Percentiles rank a stretch among this genome's conserved stretches.
Evolutionary conservation across 2,329 filamentous ascomycete species (phyloP).

Genomic region (Lecanicillium sp.): DNA sequence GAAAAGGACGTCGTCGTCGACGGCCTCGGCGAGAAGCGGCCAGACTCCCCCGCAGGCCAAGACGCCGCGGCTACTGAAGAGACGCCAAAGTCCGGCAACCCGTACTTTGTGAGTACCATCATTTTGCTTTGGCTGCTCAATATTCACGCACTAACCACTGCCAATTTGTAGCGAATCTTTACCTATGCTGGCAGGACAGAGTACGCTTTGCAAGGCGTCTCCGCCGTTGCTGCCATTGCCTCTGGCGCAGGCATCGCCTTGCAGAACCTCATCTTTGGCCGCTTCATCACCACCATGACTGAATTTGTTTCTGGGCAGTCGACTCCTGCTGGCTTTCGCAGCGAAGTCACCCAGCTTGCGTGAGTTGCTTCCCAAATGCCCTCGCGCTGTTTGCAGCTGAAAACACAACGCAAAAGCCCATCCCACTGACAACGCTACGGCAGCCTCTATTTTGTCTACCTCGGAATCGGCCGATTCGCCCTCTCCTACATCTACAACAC

Average conservation of each 20-base stretch:
- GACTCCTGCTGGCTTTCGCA: slow-evolving; percentile 19
- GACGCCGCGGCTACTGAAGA: too few relatives aligned
- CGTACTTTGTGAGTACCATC: too few relatives aligned
- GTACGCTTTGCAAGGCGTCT: slow-evolving; percentile 10
- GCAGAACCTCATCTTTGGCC: slow-evolving; percentile 30
- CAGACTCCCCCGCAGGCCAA: too few relatives aligned
- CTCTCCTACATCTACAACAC: slow-evolving; percentile 39
- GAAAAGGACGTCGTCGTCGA: too few relatives aligned
- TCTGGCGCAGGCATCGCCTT: slow-evolving; percentile 29
- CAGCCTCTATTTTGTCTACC: slow-evolving; percentile 50
- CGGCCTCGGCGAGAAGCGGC: too few relatives aligned
- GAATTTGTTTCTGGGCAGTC: slow-evolving; percentile 21
- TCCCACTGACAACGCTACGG: neutral
- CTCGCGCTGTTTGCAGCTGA: too few relatives aligned
- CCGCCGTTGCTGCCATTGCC: slow-evolving; percentile 23
- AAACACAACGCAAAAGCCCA: too few relatives aligned
- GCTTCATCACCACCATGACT: slow-evolving; percentile 27
- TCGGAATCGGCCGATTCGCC: slow-evolving; percentile 46
- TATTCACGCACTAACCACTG: too few relatives aligned
- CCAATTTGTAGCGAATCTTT: slow-evolving; percentile 11
- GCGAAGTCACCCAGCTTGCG: slow-evolving; percentile 23
- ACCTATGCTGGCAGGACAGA: slow-evolving; percentile 9
- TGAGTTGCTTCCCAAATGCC: slow-evolving; percentile 9
- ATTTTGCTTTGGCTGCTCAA: too few relatives aligned
- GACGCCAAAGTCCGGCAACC: too few relatives aligned